Percentiles rank a stretch among this genome's conserved stretches.
Conservation (phyloP, 352 stramenopile genomes). For the Phytophthora sojae region DNA sequence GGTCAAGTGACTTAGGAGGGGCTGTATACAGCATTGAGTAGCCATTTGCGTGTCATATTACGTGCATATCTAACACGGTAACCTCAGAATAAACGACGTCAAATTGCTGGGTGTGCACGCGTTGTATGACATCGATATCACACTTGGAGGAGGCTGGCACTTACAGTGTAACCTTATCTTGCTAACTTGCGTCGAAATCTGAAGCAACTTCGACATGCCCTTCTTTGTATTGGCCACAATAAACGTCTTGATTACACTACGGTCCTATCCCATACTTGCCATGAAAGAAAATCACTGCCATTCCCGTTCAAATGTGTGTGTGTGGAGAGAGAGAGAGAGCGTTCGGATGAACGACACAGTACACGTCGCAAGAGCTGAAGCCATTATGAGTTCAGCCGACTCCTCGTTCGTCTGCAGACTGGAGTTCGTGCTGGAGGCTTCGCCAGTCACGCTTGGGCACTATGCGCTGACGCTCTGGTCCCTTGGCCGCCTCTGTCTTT, state of each 20-base stretch:
- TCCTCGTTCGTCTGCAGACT: neutral
- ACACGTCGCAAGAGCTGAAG: neutral
- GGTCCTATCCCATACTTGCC: neutral
- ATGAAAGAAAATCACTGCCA: slow-evolving; percentile 1
- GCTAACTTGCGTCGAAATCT: neutral
- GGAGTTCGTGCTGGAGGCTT: neutral
- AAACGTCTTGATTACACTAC: slow-evolving; percentile 3
- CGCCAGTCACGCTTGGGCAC: neutral
- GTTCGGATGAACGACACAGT: neutral
- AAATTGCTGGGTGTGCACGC: no score
- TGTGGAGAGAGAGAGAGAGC: no score
- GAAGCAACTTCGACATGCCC: slow-evolving; percentile 4
- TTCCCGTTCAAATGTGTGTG: neutral
- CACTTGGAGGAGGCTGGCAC: neutral
- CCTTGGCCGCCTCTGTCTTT: neutral
- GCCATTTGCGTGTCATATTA: neutral
- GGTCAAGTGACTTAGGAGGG: slow-evolving; percentile 44
- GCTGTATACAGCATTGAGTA: neutral
- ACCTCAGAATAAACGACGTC: no score
- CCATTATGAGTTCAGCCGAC: neutral
- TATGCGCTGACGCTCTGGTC: slow-evolving; percentile 3
- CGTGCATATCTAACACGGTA: no score
- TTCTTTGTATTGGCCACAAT: neutral
- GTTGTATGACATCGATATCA: no score
- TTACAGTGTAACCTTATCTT: neutral